These are phyloP conservation scores for Zelonia costaricensis DNA, from an alignment of 208 protist species.

Conservation along the genomic window DNA sequence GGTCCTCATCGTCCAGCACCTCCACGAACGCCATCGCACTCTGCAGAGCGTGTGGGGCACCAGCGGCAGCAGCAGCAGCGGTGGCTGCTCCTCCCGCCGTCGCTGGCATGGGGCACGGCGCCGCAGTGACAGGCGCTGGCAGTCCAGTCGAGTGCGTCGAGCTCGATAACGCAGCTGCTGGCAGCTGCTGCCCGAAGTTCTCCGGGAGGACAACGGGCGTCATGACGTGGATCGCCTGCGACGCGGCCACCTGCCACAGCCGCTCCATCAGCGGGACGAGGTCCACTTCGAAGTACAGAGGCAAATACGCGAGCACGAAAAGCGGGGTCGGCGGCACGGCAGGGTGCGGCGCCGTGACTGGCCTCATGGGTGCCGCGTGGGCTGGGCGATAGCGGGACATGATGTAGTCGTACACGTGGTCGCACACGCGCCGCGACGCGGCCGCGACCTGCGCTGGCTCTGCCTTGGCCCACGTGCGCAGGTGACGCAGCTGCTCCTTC, in stretches of 20 bases:
- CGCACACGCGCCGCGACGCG: conserved; percentile 46
- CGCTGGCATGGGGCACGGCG: background rate
- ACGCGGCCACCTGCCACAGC: conserved; percentile 38
- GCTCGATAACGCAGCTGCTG: background rate
- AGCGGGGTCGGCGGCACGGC: conserved; percentile 19
- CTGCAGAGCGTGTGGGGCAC: conserved; percentile 4
- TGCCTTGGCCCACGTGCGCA: conserved; percentile 41
- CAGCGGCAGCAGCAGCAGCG: background rate
- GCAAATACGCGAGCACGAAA: conserved; percentile 62
- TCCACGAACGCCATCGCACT: conserved; percentile 74
- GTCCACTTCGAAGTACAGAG: conserved; percentile 79
- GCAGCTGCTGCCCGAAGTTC: too few relatives aligned
- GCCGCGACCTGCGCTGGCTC: conserved; percentile 25
- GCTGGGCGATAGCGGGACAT: conserved; percentile 2
- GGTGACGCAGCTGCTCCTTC: conserved; percentile 32
- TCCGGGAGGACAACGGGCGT: conserved; percentile 33
- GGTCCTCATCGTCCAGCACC: conserved; percentile 48
- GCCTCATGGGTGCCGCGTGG: background rate
- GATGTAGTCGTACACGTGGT: conserved; percentile 45
- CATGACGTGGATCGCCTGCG: conserved; percentile 22
- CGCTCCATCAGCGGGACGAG: conserved; percentile 51
- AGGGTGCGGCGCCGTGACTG: background rate
- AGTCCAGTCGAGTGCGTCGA: background rate
- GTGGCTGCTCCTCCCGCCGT: background rate
- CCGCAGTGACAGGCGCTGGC: background rate